A percentile compares a stretch with the other conserved stretches of the same genome.
These are phyloP conservation scores for Calonectria hongkongensis DNA, from an alignment of 2,329 filamentous ascomycete species.

Conservation along the genomic window DNA sequence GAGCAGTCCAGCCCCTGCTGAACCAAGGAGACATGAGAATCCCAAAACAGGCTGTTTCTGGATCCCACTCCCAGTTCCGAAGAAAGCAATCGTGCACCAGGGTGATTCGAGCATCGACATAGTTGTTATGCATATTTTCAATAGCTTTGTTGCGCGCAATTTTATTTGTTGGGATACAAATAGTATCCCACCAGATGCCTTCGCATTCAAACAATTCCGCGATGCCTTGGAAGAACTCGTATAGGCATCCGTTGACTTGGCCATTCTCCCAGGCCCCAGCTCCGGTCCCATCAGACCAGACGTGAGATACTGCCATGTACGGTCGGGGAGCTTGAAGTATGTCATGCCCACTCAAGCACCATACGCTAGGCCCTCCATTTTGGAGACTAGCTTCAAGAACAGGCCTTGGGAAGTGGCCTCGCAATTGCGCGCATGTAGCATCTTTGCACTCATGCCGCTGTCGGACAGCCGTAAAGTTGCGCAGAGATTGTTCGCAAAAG, in stretches of 20 bases:
- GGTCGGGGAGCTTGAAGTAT: neutral
- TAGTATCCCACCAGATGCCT: constrained; percentile 5
- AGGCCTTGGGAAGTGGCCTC: neutral
- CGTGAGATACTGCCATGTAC: constrained; percentile 1
- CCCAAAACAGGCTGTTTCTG: neutral
- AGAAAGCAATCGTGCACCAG: constrained; percentile 2
- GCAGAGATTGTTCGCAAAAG: neutral
- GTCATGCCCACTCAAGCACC: neutral
- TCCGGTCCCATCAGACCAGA: neutral
- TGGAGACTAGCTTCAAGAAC: neutral
- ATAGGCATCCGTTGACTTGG: neutral
- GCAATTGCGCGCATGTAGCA: neutral
- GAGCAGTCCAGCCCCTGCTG: neutral
- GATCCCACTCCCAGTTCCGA: neutral
- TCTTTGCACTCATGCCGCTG: neutral
- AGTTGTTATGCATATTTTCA: neutral
- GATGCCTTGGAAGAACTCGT: constrained; percentile 1
- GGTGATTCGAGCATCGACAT: neutral
- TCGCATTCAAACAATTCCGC: neutral
- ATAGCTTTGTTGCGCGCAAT: neutral
- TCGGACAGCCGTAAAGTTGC: neutral
- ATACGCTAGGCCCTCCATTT: neutral
- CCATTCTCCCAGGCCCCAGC: neutral
- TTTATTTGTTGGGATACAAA: neutral
- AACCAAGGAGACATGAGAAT: constrained; percentile 1